These are phyloP conservation scores for Citrus trifoliata DNA, from an alignment of 345 rosid species.

Conservation along the genomic window DNA sequence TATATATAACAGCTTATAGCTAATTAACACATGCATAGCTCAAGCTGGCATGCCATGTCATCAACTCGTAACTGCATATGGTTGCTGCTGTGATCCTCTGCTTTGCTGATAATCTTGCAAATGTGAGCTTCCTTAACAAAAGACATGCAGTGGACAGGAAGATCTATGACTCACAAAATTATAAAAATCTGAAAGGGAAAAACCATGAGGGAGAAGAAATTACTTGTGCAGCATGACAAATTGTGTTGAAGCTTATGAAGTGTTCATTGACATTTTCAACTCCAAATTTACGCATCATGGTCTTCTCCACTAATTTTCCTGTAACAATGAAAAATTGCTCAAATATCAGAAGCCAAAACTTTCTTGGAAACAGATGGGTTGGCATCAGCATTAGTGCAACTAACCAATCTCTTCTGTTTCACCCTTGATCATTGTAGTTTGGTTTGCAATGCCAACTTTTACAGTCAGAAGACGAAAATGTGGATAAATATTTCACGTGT, in stretches of 20 bases:
- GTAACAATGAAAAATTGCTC: constrained; percentile 14
- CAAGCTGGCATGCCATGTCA: too few species aligned
- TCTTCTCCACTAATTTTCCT: constrained; percentile 82
- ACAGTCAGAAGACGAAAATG: neutral
- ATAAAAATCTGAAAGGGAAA: neutral
- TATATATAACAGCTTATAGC: too few species aligned
- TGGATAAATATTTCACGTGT: too few species aligned
- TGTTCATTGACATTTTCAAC: constrained; percentile 75
- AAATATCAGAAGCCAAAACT: neutral
- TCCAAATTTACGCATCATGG: constrained; percentile 88
- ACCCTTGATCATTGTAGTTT: constrained; percentile 97
- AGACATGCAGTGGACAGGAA: neutral
- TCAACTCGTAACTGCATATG: too few species aligned
- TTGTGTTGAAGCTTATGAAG: constrained; percentile 93
- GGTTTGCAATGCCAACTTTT: constrained; percentile 92
- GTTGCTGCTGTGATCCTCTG: too few species aligned
- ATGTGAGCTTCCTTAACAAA: too few species aligned
- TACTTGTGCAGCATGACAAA: constrained; percentile 96
- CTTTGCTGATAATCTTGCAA: too few species aligned
- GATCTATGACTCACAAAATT: neutral
- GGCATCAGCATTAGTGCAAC: constrained; percentile 11
- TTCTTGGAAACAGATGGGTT: neutral
- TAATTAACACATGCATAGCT: too few species aligned
- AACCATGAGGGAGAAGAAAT: constrained; percentile 4
- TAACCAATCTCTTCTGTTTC: constrained; percentile 96